Percentiles rank a stretch among this genome's conserved stretches.
These are phyloP conservation scores for Saururus chinensis DNA, from an alignment of 164 flowering plant genomes.

Conservation along the genomic window DNA sequence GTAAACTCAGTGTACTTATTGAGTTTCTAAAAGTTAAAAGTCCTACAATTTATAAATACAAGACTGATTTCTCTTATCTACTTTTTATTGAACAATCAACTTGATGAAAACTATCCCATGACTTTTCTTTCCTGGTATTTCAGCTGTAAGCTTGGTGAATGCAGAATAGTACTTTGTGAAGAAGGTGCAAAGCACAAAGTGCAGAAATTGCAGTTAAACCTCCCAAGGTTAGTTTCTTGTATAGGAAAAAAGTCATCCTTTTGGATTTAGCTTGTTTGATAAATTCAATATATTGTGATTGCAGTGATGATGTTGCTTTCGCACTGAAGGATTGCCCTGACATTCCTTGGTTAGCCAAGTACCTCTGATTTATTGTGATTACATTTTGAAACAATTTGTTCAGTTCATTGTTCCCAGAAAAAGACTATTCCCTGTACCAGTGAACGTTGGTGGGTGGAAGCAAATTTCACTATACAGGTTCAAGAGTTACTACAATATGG, in stretches of 20 bases:
- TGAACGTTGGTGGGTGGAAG: no score
- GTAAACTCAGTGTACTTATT: background rate
- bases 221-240: constrained; percentile 58
- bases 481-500: no score
- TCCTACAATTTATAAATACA: no score
- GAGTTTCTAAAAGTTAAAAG: background rate
- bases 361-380: constrained; percentile 24
- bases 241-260: background rate
- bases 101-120: background rate
- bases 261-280: background rate
- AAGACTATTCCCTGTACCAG: no score
- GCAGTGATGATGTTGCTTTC: constrained; percentile 92
- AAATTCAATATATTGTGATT: background rate
- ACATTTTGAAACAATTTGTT: no score
- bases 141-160: constrained; percentile 93
- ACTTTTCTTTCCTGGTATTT: background rate
- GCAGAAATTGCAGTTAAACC: constrained; percentile 90
- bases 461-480: no score
- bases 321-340: constrained; percentile 78
- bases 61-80: no score
- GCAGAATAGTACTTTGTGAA: constrained; percentile 77
- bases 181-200: constrained; percentile 68
- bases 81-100: background rate
- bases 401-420: no score
- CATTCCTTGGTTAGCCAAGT: constrained; percentile 84